These are phyloP conservation scores for Cutaneotrichosporon dermatis DNA, from an alignment of 1,284 basidiomycete genomes.

Conservation along the genomic window DNA sequence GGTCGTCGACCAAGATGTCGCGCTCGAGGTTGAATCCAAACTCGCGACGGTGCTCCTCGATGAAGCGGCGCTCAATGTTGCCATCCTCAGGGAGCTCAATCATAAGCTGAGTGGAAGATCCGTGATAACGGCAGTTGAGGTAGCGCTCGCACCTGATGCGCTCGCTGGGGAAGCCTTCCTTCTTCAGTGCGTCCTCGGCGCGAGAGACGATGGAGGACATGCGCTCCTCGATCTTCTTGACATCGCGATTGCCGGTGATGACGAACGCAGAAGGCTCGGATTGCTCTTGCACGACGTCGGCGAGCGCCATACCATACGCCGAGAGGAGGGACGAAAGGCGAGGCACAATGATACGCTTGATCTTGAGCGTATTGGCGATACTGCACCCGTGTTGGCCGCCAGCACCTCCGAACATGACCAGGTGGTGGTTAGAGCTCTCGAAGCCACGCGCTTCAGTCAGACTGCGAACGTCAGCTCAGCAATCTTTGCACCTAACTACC, in stretches of 20 bases:
- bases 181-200: constrained; percentile 62
- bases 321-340: constrained; percentile 40
- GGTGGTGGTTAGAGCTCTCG: constrained; percentile 30
- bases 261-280: constrained; percentile 34
- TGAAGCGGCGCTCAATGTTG: constrained; percentile 30
- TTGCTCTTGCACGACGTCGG: constrained; percentile 37
- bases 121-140: constrained; percentile 39
- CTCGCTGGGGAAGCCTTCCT: constrained; percentile 72
- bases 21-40: constrained; percentile 41
- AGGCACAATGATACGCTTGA: constrained; percentile 38
- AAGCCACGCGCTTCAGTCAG: constrained; percentile 41
- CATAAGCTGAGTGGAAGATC: constrained; percentile 41
- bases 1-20: constrained; percentile 37
- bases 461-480: constrained; percentile 1
- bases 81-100: constrained; percentile 31
- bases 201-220: constrained; percentile 34
- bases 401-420: constrained; percentile 42
- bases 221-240: constrained; percentile 21
- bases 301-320: constrained; percentile 41
- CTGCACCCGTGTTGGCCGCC: constrained; percentile 41
- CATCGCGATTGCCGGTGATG: constrained; percentile 22
- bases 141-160: constrained; percentile 66
- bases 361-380: constrained; percentile 36
- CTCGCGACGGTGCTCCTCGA: constrained; percentile 37
- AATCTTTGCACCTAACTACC: constrained; percentile 50